A percentile compares a stretch with the other conserved stretches of the same genome.
These are phyloP conservation scores for Melampsora abietis-canadensis DNA, from an alignment of 1,284 basidiomycete genomes.

Conservation along the genomic window DNA sequence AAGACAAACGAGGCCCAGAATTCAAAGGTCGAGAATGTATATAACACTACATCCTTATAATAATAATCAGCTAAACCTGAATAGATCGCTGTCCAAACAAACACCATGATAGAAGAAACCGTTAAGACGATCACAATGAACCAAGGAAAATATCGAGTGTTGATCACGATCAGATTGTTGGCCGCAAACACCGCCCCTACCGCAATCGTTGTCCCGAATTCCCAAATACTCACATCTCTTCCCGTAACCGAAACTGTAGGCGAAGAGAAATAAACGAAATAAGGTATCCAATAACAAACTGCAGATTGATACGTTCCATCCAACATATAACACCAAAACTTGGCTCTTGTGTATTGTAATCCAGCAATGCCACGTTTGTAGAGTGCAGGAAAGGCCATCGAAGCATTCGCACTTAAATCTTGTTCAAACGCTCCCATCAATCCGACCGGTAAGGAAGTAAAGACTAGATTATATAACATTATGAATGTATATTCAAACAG, in stretches of 20 bases:
- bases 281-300: constrained; percentile 86
- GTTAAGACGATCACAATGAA: constrained; percentile 39
- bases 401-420: constrained; percentile 84
- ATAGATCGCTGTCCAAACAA: constrained; percentile 42
- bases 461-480: constrained; percentile 73
- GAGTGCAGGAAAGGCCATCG: constrained; percentile 85
- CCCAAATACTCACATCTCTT: constrained; percentile 59
- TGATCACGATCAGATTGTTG: constrained; percentile 81
- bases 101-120: constrained; percentile 33
- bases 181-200: constrained; percentile 81
- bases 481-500: constrained; percentile 88
- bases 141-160: constrained; percentile 68
- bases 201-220: constrained; percentile 88
- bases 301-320: constrained; percentile 91
- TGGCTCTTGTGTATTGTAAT: constrained; percentile 81
- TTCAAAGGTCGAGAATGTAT: constrained; percentile 71
- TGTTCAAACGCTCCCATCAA: constrained; percentile 92
- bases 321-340: constrained; percentile 92
- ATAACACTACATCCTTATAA: constrained; percentile 55
- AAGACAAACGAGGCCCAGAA: constrained; percentile 79
- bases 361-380: constrained; percentile 90
- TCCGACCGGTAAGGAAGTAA: constrained; percentile 89
- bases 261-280: constrained; percentile 66
- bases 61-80: constrained; percentile 36
- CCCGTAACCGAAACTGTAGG: constrained; percentile 55